Evolutionary conservation across 306 rosid genomes (phyloP).

Genomic region (Citrullus colocynthis): DNA sequence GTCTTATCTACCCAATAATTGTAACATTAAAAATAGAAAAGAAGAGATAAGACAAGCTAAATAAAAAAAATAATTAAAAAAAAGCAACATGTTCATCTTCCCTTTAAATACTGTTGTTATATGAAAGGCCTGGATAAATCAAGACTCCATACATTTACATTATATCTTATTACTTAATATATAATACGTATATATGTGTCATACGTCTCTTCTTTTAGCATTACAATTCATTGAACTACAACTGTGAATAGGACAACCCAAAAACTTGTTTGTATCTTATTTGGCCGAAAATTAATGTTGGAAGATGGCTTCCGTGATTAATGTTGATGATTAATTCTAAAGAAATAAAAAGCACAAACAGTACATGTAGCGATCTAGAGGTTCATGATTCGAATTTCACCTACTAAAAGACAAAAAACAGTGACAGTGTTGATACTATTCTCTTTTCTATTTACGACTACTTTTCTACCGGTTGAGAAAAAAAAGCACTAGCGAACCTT

Average conservation of each 20-base stretch:
- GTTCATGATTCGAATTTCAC: background rate
- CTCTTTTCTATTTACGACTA: background rate
- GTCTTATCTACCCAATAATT: constrained; percentile 1
- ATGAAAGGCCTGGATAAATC: background rate
- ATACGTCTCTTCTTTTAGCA: background rate
- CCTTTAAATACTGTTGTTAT: background rate
- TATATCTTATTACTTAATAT: background rate
- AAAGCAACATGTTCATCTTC: background rate
- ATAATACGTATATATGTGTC: background rate
- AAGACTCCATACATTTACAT: background rate
- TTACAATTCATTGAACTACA: background rate
- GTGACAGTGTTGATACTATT: background rate
- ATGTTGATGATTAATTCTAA: background rate
- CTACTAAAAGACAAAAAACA: background rate
- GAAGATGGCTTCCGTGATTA: background rate
- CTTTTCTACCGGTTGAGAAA: background rate
- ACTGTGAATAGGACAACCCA: background rate
- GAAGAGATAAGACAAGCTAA: background rate
- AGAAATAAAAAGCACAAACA: background rate
- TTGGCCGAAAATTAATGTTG: background rate
- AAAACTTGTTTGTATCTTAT: background rate
- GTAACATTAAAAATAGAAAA: background rate
- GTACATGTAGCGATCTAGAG: too few relatives aligned
- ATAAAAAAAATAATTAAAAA: background rate
- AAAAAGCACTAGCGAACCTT: constrained; percentile 31